Percentiles rank a stretch among this genome's conserved stretches.
phyloP scores from a whole-genome alignment of 2,329 filamentous ascomycete genomes.

The Phoma sp. region DNA sequence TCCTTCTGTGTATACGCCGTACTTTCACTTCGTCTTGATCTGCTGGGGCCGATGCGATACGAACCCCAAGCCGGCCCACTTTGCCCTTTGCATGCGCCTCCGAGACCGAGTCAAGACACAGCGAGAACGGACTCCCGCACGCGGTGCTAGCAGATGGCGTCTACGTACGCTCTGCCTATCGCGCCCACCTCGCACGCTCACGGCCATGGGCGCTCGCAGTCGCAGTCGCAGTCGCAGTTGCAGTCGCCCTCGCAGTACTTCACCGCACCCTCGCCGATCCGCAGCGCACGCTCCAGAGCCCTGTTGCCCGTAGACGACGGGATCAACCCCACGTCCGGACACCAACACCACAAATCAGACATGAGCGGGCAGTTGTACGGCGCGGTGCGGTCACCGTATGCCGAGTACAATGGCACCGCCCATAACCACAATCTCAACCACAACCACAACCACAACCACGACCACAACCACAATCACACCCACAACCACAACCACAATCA shows the following conservation, averaged over 20 bases:
- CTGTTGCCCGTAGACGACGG: constrained; percentile 34
- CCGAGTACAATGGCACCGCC: constrained; percentile 34
- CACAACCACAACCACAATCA: constrained; percentile 34
- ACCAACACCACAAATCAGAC: constrained; percentile 43
- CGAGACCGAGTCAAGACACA: constrained; percentile 29
- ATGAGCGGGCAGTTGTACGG: constrained; percentile 45
- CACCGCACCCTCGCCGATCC: constrained; percentile 32
- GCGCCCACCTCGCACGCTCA: constrained; percentile 42
- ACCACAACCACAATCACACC: constrained; percentile 35
- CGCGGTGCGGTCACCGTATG: constrained; percentile 39
- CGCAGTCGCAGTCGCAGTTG: constrained; percentile 41
- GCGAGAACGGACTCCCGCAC: constrained; percentile 24
- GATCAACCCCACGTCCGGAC: constrained; percentile 24
- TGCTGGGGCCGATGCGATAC: constrained; percentile 6
- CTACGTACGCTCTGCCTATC: constrained; percentile 54
- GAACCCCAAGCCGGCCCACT: constrained; percentile 13
- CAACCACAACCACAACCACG: constrained; percentile 33
- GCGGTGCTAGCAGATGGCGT: constrained; percentile 49
- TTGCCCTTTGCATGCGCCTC: constrained; percentile 22
- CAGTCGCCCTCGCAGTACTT: constrained; percentile 43
- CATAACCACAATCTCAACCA: constrained; percentile 35
- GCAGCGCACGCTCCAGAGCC: constrained; percentile 27
- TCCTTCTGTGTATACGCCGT: constrained; percentile 6
- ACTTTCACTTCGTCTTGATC: not conserved
- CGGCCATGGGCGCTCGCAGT: constrained; percentile 50